Base-by-base conservation (phyloP, 106 monocot species). In the Dendrobium huoshanense region DNA sequence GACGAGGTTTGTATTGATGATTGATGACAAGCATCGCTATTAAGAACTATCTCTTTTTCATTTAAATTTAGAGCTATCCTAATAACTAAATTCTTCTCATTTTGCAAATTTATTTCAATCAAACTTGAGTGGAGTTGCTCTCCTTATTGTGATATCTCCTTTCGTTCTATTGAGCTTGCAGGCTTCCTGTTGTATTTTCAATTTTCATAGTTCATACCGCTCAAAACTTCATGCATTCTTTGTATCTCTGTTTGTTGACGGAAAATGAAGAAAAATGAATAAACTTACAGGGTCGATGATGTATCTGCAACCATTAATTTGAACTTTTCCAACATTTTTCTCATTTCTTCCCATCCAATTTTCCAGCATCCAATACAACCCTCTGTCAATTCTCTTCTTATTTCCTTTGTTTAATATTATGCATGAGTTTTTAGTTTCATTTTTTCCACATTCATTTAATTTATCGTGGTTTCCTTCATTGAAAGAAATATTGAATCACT, bases 1-100 rank as follows among this genome's bases (percentile, higher is more conserved):
- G 77, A 85, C 59, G 85, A 88, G 88, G 88, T 88, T 33, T 55
- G 22, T 41, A 37, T 40, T 33, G 24, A 70, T 37, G 9, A 33
- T 70, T 70, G 29, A 33, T 70, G 37, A 13, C 70, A 37, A 40
- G 70, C 70, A 61, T 70, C 1, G 37, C 24, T 4, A 70, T 70
- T 70, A 16, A 65, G n/a, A 37, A 70, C 70, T 37, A 29, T 37
- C 13, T 70, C 37, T 33, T 7, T 11, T 70, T 5, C 45, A 58
- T 45, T 67, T 67, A 25, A 27, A 67, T 29, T 67, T 58, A 58
- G 67, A 25, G 67, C 9, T 1, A 67, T 67, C 20, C 6, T 27
- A 27, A 24, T 9, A 67, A 67, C 24, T 67, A 27, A 67, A 31
- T 67, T 67, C 11, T 67, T 37, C 25, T 27, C 7, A 7, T 58